Base-by-base conservation (phyloP, 1,139 yeast genomes). In the Suhomyces bolitotheri region DNA sequence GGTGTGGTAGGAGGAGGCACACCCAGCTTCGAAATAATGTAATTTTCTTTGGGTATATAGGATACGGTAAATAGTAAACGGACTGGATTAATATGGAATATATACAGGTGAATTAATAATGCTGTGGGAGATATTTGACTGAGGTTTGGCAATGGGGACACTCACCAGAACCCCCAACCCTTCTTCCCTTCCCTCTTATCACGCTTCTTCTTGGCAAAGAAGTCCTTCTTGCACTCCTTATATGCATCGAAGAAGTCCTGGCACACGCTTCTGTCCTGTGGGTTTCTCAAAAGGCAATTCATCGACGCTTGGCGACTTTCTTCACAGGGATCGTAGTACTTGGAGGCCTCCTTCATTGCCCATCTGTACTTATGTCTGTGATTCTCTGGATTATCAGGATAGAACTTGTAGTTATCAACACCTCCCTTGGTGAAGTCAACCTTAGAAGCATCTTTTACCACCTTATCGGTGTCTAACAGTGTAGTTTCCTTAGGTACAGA, bases 241-340 rank as follows among this genome's bases (percentile, higher is more conserved):
- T 90, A 92, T 0, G 97, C 96, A 49, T 83, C 89, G 56, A 90
- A 92, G 54, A 87, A 90, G 44, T 86, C 95, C 45, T 74, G 77
- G 58, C 98, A 92, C 41, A 78, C 78, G 17, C 77, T 74, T 45
- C 82, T 77, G 44, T 76, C 80, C 45, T 87, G 92, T 51, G 82
- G 90, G 52, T 84, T 77, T 52, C 88, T 77, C 43, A 82, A 61
- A 55, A 92, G 67, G 51, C 98, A 92, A 46, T 76, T 78, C 50
- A 89, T 67, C 22, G 96, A 85, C 74, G 95, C 92, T 56, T 80
- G 82, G 15, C 96, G 73, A 28, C 95, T 83, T 54, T 88, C 90
- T 38, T 82, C 85, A 60, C 98, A 92, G 1, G 98, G 97, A 54
- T 92, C 97, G 53, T 84, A 90, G 58, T 74, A 92, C 57, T 83